These are phyloP conservation scores for Malassezia yamatoensis DNA, from an alignment of 1,284 basidiomycete genomes.

Conservation along the genomic window DNA sequence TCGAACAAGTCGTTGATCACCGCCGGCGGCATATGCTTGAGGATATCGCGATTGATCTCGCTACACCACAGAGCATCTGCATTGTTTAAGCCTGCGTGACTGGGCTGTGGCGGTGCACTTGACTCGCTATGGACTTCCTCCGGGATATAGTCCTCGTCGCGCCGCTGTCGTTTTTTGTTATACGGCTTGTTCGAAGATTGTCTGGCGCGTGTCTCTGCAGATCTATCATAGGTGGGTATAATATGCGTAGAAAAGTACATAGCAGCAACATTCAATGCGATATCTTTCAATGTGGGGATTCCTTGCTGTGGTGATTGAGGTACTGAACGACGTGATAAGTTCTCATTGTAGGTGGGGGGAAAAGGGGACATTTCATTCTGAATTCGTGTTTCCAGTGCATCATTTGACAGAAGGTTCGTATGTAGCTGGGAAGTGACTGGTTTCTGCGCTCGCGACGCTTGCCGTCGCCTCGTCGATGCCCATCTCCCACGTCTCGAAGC, in stretches of 20 bases:
- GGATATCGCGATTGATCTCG: constrained; percentile 7
- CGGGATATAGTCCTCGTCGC: constrained; percentile 13
- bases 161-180: background rate
- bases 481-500: background rate
- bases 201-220: background rate
- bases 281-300: constrained; percentile 1
- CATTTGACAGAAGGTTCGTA: constrained; percentile 6
- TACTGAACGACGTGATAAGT: constrained; percentile 9
- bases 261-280: constrained; percentile 3
- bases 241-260: constrained; percentile 15
- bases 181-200: too few species aligned
- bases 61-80: background rate
- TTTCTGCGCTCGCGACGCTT: background rate
- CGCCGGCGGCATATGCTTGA: constrained; percentile 7
- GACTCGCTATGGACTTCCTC: constrained; percentile 2
- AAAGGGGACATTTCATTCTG: constrained; percentile 19
- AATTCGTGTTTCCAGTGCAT: constrained; percentile 15
- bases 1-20: constrained; percentile 5
- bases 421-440: background rate
- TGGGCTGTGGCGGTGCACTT: background rate
- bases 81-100: background rate
- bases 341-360: constrained; percentile 13
- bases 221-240: constrained; percentile 5
- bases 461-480: background rate
- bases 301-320: background rate